A percentile compares a stretch with the other conserved stretches of the same genome.
Evolutionary conservation across 306 rosid genomes (phyloP).

Genomic region (Canavalia ensiformis): DNA sequence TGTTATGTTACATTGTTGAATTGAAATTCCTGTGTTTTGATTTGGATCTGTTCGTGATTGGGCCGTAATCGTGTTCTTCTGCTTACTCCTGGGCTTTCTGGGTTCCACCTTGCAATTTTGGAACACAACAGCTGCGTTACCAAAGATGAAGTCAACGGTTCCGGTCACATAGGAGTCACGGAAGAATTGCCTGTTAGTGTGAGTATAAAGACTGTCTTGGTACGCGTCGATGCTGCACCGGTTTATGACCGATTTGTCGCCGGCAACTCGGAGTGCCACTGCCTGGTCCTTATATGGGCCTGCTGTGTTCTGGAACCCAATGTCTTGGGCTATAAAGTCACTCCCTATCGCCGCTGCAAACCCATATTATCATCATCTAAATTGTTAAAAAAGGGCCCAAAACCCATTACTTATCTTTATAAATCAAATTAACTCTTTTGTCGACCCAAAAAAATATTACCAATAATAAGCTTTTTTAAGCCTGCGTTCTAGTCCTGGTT

Average conservation of each 20-base stretch:
- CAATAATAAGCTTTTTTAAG: no score
- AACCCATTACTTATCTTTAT: no score
- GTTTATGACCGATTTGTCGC: constrained; percentile 66
- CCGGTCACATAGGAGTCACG: constrained; percentile 68
- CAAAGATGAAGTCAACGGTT: constrained; percentile 76
- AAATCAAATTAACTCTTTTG: no score
- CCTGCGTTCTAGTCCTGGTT: no score
- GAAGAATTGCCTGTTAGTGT: constrained; percentile 72
- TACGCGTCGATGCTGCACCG: constrained; percentile 69
- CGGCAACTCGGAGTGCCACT: constrained; percentile 71
- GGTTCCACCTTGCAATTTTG: constrained; percentile 68
- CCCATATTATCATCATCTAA: background rate
- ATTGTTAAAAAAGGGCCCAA: background rate
- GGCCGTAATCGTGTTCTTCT: constrained; percentile 74
- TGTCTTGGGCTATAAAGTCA: constrained; percentile 76
- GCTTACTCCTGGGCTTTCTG: constrained; percentile 67
- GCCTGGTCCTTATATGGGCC: constrained; percentile 78
- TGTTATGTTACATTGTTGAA: constrained; percentile 57
- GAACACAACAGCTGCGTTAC: constrained; percentile 73
- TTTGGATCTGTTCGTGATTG: constrained; percentile 71
- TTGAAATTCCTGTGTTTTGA: constrained; percentile 72
- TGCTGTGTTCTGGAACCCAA: constrained; percentile 71
- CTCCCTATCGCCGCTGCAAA: constrained; percentile 71
- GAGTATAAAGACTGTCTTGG: constrained; percentile 78
- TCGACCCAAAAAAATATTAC: no score